Percentiles rank a stretch among this genome's conserved stretches.
Evolutionary conservation across 148 eudicot species (phyloP).

Genomic region (Linanthus parryae): DNA sequence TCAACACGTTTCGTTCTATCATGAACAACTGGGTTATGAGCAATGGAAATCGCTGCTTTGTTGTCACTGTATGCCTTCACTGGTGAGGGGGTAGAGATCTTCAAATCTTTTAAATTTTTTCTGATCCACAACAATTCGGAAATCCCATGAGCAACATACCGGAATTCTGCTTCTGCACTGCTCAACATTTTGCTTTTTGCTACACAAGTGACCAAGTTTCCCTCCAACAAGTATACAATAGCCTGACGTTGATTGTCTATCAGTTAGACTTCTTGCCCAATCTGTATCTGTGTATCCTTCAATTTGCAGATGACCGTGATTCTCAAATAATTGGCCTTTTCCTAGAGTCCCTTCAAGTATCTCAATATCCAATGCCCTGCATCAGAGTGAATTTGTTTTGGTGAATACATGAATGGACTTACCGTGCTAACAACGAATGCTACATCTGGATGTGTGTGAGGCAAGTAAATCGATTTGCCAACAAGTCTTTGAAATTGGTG

Average conservation of each 20-base stretch:
- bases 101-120: not conserved
- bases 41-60: conserved; percentile 6
- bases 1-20: not conserved
- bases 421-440: not conserved
- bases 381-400: too few relatives aligned
- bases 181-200: conserved; percentile 8
- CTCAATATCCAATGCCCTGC: too few relatives aligned
- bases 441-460: not conserved
- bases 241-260: too few relatives aligned
- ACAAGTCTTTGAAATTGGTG: not conserved
- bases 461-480: not conserved
- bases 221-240: not conserved
- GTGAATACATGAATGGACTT: not conserved
- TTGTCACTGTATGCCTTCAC: conserved; percentile 1
- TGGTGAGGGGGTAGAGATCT: not conserved
- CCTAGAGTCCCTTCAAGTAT: too few relatives aligned
- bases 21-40: conserved; percentile 1
- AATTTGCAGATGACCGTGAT: too few relatives aligned
- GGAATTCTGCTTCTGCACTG: not conserved
- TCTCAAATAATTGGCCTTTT: too few relatives aligned
- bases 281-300: too few relatives aligned
- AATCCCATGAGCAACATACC: not conserved
- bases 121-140: conserved; percentile 2
- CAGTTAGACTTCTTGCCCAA: conserved; percentile 2
- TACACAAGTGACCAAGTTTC: conserved; percentile 1